Percentiles rank a stretch among this genome's conserved stretches.
Evolutionary conservation across 345 rosid genomes (phyloP).

Genomic region (Eucalyptus cloeziana): DNA sequence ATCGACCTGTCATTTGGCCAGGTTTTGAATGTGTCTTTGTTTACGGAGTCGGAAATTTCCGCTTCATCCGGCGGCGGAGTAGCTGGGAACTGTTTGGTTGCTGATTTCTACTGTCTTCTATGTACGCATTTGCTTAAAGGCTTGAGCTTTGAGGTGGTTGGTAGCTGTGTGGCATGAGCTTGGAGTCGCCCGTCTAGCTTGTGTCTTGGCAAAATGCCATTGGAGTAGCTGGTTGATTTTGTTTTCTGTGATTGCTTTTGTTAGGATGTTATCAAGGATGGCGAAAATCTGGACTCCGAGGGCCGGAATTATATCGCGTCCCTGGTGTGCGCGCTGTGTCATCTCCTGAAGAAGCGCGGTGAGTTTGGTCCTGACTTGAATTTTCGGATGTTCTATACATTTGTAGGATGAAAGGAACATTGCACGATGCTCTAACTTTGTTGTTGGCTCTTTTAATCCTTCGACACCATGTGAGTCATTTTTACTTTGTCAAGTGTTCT

Average conservation of each 20-base stretch:
- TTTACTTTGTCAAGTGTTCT: background rate
- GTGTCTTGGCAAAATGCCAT: background rate
- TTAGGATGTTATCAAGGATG: conserved; percentile 31
- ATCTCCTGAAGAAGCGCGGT: conserved; percentile 58
- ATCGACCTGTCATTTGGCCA: background rate
- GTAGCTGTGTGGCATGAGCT: background rate
- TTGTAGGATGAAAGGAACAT: background rate
- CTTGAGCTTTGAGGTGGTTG: background rate
- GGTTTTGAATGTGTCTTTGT: background rate
- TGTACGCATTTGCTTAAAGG: background rate
- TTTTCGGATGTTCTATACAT: background rate
- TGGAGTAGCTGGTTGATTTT: background rate
- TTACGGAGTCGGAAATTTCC: background rate
- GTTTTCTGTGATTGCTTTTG: background rate
- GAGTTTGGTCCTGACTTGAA: conserved; percentile 3
- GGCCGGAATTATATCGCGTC: conserved; percentile 25
- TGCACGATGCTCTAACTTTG: background rate
- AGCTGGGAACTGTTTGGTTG: background rate
- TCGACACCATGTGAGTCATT: background rate
- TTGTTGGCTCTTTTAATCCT: background rate
- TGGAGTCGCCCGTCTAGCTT: background rate
- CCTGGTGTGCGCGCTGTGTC: conserved; percentile 62
- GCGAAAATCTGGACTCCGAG: conserved; percentile 23
- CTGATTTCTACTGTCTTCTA: background rate
- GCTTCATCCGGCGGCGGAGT: background rate